A percentile compares a stretch with the other conserved stretches of the same genome.
Conservation (phyloP, 2,329 filamentous ascomycete genomes). For the Thelonectria olida region DNA sequence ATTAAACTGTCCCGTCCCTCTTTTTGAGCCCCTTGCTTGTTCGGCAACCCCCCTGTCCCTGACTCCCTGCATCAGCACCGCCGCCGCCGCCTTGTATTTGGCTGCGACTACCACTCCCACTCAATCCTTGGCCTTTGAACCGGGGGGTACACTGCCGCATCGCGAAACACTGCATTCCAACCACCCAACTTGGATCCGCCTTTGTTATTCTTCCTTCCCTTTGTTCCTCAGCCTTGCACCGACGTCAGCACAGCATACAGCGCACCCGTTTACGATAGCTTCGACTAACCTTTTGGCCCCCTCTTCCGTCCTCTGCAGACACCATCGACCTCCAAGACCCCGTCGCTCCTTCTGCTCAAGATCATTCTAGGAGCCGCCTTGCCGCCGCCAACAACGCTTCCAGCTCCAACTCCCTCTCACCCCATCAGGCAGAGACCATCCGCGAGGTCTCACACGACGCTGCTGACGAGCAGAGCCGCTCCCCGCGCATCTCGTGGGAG, state of each 20-base stretch:
- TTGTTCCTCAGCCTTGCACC: slow-evolving; percentile 21
- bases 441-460: slow-evolving; percentile 82
- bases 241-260: too few relatives aligned
- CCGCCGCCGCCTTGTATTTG: slow-evolving; percentile 31
- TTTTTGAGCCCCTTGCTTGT: slow-evolving; percentile 30
- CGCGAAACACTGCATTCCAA: slow-evolving; percentile 39
- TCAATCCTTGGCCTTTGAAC: slow-evolving; percentile 30
- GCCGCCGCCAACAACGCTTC: slow-evolving; percentile 51
- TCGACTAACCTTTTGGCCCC: slow-evolving; percentile 31
- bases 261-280: too few relatives aligned
- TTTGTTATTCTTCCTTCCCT: slow-evolving; percentile 26
- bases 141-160: slow-evolving; percentile 25
- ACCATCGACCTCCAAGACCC: slow-evolving; percentile 94
- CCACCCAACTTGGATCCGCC: slow-evolving; percentile 31
- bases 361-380: slow-evolving; percentile 63
- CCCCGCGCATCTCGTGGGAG: slow-evolving; percentile 67
- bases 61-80: too few relatives aligned
- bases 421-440: slow-evolving; percentile 87
- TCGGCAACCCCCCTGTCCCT: slow-evolving; percentile 28
- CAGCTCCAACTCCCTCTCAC: slow-evolving; percentile 64
- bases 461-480: slow-evolving; percentile 74
- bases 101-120: slow-evolving; percentile 13
- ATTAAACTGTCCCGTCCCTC: slow-evolving; percentile 24
- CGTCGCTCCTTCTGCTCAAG: slow-evolving; percentile 82
- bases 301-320: slow-evolving; percentile 63